Conservation (phyloP, 371 early-diverging fungal species). For the Lichtheimia ornata region DNA sequence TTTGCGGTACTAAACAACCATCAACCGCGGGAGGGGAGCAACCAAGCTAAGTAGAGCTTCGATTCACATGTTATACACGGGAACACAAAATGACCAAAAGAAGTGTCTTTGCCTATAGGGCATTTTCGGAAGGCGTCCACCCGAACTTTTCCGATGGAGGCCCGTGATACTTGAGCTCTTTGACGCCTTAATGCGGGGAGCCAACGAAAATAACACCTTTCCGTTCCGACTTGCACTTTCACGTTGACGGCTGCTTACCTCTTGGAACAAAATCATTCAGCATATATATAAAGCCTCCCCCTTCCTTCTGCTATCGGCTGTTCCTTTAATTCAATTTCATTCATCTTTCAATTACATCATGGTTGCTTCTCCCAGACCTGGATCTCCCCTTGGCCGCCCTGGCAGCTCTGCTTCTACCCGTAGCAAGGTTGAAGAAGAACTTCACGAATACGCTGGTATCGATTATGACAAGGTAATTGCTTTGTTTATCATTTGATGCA, state of each 20-base stretch:
- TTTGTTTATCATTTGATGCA: not conserved
- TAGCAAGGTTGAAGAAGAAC: slow-evolving; percentile 55
- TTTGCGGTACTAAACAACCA: too few relatives aligned
- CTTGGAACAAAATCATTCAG: not conserved
- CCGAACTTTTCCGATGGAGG: too few relatives aligned
- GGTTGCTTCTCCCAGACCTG: slow-evolving; percentile 30
- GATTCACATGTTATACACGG: too few relatives aligned
- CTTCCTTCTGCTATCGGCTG: too few relatives aligned
- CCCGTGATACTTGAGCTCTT: too few relatives aligned
- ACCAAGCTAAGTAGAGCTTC: too few relatives aligned
- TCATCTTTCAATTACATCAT: slow-evolving; percentile 7
- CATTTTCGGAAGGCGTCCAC: too few relatives aligned
- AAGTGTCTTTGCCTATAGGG: too few relatives aligned
- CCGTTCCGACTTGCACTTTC: too few relatives aligned
- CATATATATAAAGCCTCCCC: slow-evolving; percentile 4
- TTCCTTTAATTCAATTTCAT: not conserved
- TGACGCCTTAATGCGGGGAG: slow-evolving; percentile 5
- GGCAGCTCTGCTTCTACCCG: slow-evolving; percentile 30
- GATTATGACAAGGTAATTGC: slow-evolving; percentile 47
- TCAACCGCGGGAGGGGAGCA: too few relatives aligned
- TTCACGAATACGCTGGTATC: slow-evolving; percentile 50
- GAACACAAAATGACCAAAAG: too few relatives aligned
- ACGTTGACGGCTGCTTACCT: not conserved
- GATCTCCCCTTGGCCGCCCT: slow-evolving; percentile 39
- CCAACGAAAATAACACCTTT: not conserved